phyloP scores from a whole-genome alignment of 164 flowering plant species.

The Chimonanthus praecox region DNA sequence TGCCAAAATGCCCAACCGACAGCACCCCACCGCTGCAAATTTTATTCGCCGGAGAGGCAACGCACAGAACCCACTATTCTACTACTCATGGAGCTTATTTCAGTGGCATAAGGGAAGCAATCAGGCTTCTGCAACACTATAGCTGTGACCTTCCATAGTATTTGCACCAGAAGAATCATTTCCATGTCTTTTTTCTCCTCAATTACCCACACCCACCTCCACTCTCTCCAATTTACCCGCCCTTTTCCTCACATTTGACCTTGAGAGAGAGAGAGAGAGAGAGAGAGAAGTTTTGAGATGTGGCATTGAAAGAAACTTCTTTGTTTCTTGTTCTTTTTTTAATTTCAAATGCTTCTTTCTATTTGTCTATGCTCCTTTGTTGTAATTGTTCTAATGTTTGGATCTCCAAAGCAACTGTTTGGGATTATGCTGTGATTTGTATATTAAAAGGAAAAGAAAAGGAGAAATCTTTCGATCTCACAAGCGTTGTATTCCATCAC shows the following conservation, averaged over 20 bases:
- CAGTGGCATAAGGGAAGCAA: constrained; percentile 95
- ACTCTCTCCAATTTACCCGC: constrained; percentile 1
- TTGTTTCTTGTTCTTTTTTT: not conserved
- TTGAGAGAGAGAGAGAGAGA: constrained; percentile 1
- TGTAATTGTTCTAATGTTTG: not conserved
- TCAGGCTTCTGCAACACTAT: constrained; percentile 87
- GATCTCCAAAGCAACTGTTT: constrained; percentile 4
- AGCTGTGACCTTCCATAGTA: constrained; percentile 7
- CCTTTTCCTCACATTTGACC: constrained; percentile 1
- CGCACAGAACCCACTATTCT: constrained; percentile 94
- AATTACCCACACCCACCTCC: constrained; percentile 1
- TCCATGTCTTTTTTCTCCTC: not conserved
- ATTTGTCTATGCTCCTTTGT: not conserved
- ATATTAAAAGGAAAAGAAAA: constrained; percentile 4
- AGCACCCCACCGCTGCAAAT: constrained; percentile 51
- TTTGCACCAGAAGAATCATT: not conserved
- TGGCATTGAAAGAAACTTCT: constrained; percentile 3
- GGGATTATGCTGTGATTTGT: constrained; percentile 2
- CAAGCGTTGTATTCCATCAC: not conserved
- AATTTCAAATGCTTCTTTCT: constrained; percentile 1
- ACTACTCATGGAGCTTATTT: constrained; percentile 98
- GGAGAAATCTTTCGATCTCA: constrained; percentile 8
- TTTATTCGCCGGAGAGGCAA: constrained; percentile 97
- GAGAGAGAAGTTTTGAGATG: constrained; percentile 4
- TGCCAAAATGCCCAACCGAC: constrained; percentile 34